Conservation (phyloP, 2,329 filamentous ascomycete genomes). For the Claviceps purpurea region DNA sequence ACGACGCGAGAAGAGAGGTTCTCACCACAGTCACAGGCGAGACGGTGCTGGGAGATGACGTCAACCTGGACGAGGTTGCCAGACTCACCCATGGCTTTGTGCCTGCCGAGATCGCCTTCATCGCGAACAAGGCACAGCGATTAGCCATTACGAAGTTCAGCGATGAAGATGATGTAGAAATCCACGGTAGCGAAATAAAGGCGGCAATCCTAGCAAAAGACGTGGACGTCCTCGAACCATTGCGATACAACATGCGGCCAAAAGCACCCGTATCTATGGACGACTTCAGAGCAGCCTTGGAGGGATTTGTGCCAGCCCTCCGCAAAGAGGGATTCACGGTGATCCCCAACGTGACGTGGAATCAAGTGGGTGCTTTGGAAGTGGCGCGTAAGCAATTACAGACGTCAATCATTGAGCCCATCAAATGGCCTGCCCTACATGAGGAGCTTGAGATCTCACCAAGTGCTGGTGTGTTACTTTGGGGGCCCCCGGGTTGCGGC, state of each 20-base stretch:
- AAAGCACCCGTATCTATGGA: conserved; percentile 12
- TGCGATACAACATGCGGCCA: background rate
- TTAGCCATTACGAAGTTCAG: conserved; percentile 20
- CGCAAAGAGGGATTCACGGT: conserved; percentile 87
- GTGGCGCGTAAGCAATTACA: conserved; percentile 70
- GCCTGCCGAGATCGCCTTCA: conserved; percentile 67
- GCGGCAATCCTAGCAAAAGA: conserved; percentile 3
- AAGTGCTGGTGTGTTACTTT: conserved; percentile 80
- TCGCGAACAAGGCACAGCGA: conserved; percentile 34
- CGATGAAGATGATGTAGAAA: conserved; percentile 15
- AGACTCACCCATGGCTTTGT: conserved; percentile 87
- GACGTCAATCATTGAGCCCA: conserved; percentile 79
- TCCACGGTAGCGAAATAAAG: conserved; percentile 1
- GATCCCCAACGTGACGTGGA: conserved; percentile 86
- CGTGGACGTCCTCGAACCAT: background rate
- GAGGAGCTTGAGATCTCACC: conserved; percentile 63
- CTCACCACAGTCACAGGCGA: conserved; percentile 58
- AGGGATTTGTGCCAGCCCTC: conserved; percentile 40
- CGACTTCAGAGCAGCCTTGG: conserved; percentile 63
- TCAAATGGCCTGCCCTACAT: conserved; percentile 69
- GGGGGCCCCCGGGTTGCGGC: conserved; percentile 92
- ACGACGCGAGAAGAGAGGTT: conserved; percentile 64
- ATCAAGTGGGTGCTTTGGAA: conserved; percentile 74
- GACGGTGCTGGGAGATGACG: conserved; percentile 49
- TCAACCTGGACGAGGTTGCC: conserved; percentile 63